Evolutionary conservation across 2,329 filamentous ascomycete genomes (phyloP).

Genomic region (Bipolaris oryzae): DNA sequence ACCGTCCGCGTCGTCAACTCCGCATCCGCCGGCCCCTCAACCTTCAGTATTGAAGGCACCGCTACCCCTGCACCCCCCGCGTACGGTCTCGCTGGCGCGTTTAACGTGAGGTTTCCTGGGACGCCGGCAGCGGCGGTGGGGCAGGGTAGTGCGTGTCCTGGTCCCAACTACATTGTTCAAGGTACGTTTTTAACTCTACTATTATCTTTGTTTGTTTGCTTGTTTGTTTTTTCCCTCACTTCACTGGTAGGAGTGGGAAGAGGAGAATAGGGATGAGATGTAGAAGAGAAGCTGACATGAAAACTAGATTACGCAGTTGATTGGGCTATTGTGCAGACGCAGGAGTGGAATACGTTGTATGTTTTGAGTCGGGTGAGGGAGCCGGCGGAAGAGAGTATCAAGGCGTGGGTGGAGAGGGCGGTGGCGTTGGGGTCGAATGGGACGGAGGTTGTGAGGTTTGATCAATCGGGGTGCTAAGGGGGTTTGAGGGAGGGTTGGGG

Average conservation of each 20-base stretch:
- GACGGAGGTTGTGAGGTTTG: slow-evolving; percentile 25
- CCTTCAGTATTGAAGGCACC: slow-evolving; percentile 28
- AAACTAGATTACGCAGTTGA: slow-evolving; percentile 32
- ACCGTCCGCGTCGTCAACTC: slow-evolving; percentile 34
- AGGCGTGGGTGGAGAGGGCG: slow-evolving; percentile 22
- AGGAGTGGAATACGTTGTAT: slow-evolving; percentile 38
- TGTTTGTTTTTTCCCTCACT: too few species aligned
- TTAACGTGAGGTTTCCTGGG: slow-evolving; percentile 34
- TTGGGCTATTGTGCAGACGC: slow-evolving; percentile 39
- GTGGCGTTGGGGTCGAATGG: slow-evolving; percentile 22
- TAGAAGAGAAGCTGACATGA: slow-evolving; percentile 13
- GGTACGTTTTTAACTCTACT: slow-evolving; percentile 10
- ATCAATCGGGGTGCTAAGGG: slow-evolving; percentile 25
- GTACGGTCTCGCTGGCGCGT: slow-evolving; percentile 31
- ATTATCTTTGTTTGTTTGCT: too few species aligned
- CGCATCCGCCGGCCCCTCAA: slow-evolving; percentile 22
- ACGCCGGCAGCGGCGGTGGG: slow-evolving; percentile 11
- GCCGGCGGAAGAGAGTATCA: slow-evolving; percentile 26
- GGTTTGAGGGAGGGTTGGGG: neutral
- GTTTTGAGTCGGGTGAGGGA: slow-evolving; percentile 33
- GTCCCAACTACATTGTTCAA: slow-evolving; percentile 42
- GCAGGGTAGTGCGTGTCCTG: slow-evolving; percentile 20
- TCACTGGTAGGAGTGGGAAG: neutral
- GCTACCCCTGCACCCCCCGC: slow-evolving; percentile 28
- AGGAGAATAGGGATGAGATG: neutral